Percentiles rank a stretch among this genome's conserved stretches.
phyloP scores from a whole-genome alignment of 805 yeast species.

The Candida ipomoeae region DNA sequence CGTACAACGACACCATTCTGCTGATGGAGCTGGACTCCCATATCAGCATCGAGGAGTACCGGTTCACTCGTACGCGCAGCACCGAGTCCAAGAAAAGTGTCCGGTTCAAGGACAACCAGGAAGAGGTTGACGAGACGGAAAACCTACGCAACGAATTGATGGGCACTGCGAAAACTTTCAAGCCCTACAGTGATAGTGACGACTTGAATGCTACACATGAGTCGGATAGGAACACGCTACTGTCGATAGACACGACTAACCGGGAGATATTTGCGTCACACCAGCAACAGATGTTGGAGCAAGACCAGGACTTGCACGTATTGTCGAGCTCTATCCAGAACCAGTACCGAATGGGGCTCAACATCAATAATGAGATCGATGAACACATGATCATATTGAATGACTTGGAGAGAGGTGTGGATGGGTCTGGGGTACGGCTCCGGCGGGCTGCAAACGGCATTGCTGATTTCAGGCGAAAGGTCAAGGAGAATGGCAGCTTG shows the following conservation, averaged over 20 bases:
- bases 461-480: slow-evolving; percentile 28
- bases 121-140: slow-evolving; percentile 19
- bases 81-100: slow-evolving; percentile 26
- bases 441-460: slow-evolving; percentile 30
- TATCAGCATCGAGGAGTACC: slow-evolving; percentile 31
- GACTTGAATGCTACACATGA: slow-evolving; percentile 11
- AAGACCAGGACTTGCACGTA: slow-evolving; percentile 33
- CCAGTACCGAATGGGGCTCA: slow-evolving; percentile 39
- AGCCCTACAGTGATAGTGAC: slow-evolving; percentile 32
- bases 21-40: slow-evolving; percentile 23
- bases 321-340: slow-evolving; percentile 31
- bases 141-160: slow-evolving; percentile 28
- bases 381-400: slow-evolving; percentile 38
- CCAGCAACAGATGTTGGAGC: slow-evolving; percentile 37
- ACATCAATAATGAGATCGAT: slow-evolving; percentile 37
- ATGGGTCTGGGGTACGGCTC: slow-evolving; percentile 28
- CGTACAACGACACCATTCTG: slow-evolving; percentile 19
- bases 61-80: slow-evolving; percentile 12
- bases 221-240: slow-evolving; percentile 18
- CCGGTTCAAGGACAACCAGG: slow-evolving; percentile 26
- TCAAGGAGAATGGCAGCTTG: slow-evolving; percentile 41
- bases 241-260: slow-evolving; percentile 28
- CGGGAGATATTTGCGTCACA: slow-evolving; percentile 41
- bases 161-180: slow-evolving; percentile 30
- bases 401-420: slow-evolving; percentile 42